Evolutionary conservation across 441 rosid genomes (phyloP).

Genomic region (Monsonia emarginata): DNA sequence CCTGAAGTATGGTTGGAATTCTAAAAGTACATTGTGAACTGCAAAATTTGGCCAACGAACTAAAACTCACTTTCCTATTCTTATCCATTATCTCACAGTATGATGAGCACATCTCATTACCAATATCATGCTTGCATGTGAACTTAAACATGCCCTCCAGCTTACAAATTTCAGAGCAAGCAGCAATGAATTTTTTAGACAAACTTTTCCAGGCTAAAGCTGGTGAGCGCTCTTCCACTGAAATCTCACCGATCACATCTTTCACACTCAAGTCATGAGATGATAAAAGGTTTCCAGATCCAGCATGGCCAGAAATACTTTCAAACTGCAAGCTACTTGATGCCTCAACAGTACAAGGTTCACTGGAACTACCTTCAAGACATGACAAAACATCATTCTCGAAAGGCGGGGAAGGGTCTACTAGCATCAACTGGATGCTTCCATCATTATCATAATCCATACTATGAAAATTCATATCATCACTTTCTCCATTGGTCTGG

Average conservation of each 20-base stretch:
- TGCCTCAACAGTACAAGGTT: constrained; percentile 22
- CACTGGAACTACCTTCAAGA: constrained; percentile 29
- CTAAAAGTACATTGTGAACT: constrained; percentile 33
- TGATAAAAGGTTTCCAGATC: constrained; percentile 20
- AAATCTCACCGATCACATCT: constrained; percentile 68
- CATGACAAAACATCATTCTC: constrained; percentile 59
- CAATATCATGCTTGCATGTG: constrained; percentile 62
- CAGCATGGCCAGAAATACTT: constrained; percentile 24
- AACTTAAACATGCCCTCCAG: constrained; percentile 37
- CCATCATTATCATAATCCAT: constrained; percentile 39
- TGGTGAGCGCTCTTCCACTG: constrained; percentile 60
- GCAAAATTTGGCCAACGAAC: constrained; percentile 53
- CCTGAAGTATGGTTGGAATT: constrained; percentile 30
- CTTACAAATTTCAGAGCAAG: constrained; percentile 38
- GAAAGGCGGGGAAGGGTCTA: constrained; percentile 54
- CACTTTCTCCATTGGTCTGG: constrained; percentile 30
- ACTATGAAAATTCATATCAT: constrained; percentile 18
- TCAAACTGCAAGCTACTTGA: constrained; percentile 24
- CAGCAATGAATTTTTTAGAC: constrained; percentile 53
- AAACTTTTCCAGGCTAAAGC: constrained; percentile 67
- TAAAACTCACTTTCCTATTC: constrained; percentile 24
- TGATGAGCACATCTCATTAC: constrained; percentile 29
- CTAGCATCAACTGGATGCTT: constrained; percentile 49
- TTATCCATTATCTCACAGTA: constrained; percentile 35
- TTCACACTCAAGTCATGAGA: constrained; percentile 23